Evolutionary conservation across 805 yeast species (phyloP).

Genomic region (Yamadazyma phyllophila): DNA sequence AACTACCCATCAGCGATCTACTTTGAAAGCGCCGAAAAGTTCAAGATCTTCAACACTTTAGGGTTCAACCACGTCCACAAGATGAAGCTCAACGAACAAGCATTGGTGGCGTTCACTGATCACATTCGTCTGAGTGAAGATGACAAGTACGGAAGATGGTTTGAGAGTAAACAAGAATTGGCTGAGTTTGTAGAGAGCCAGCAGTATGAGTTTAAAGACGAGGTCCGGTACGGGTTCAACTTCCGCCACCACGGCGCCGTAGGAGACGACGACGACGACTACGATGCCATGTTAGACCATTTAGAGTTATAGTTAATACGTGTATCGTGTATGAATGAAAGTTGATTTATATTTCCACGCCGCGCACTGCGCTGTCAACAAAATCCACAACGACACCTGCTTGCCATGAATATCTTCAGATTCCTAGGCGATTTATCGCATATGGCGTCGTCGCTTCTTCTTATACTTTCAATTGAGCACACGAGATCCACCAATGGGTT

Average conservation of each 20-base stretch:
- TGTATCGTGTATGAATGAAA: neutral
- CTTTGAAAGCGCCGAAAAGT: constrained; percentile 22
- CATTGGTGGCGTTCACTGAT: constrained; percentile 14
- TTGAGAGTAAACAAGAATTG: constrained; percentile 13
- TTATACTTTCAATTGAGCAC: constrained; percentile 65
- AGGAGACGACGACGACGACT: constrained; percentile 25
- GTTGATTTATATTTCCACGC: neutral
- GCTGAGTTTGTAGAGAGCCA: constrained; percentile 16
- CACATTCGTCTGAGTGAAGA: constrained; percentile 18
- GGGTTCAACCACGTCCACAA: constrained; percentile 8
- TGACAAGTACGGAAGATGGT: constrained; percentile 18
- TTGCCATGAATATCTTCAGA: constrained; percentile 41
- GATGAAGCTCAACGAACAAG: constrained; percentile 8
- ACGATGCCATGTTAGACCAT: constrained; percentile 10
- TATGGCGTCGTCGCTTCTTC: constrained; percentile 70
- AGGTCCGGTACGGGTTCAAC: constrained; percentile 10
- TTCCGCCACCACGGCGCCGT: constrained; percentile 3
- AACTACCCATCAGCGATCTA: constrained; percentile 32
- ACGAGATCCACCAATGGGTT: constrained; percentile 76
- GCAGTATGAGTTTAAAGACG: constrained; percentile 5
- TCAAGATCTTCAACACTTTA: constrained; percentile 24
- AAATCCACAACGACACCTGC: neutral
- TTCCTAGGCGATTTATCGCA: constrained; percentile 77
- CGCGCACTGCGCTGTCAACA: neutral
- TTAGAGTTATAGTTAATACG: constrained; percentile 5